A percentile compares a stretch with the other conserved stretches of the same genome.
These are phyloP conservation scores for Peronospora belbahrii DNA, from an alignment of 352 stramenopile genomes.

Conservation along the genomic window DNA sequence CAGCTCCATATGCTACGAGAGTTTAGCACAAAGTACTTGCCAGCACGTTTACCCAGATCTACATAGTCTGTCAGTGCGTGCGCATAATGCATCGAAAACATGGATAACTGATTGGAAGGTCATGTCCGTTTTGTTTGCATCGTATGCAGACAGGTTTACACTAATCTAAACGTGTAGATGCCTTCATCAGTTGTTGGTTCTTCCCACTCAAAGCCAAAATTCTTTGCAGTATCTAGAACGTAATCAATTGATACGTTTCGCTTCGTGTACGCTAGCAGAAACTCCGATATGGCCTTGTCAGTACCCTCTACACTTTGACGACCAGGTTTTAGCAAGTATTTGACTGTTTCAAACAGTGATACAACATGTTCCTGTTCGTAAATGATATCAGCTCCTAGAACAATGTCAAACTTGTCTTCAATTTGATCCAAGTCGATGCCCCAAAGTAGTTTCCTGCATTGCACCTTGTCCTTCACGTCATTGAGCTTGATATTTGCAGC, in stretches of 20 bases:
- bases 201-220: conserved; percentile 59
- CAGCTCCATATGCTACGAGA: conserved; percentile 41
- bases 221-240: conserved; percentile 41
- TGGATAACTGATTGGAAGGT: neutral
- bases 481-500: conserved; percentile 52
- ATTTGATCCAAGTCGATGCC: conserved; percentile 35
- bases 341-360: conserved; percentile 45
- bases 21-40: conserved; percentile 24
- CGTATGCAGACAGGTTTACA: conserved; percentile 18
- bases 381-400: conserved; percentile 56
- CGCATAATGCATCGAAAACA: conserved; percentile 1
- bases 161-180: conserved; percentile 47
- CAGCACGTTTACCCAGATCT: conserved; percentile 1
- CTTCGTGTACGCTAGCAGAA: conserved; percentile 57
- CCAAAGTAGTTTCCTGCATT: conserved; percentile 47
- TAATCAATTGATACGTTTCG: conserved; percentile 64
- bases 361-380: conserved; percentile 54
- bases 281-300: conserved; percentile 28
- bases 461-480: conserved; percentile 25
- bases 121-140: conserved; percentile 5
- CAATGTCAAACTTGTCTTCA: conserved; percentile 40
- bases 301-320: conserved; percentile 10
- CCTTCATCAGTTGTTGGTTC: conserved; percentile 41
- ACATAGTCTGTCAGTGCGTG: neutral
- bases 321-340: conserved; percentile 30